A percentile compares a stretch with the other conserved stretches of the same genome.
phyloP scores from a whole-genome alignment of 305 asterid genomes.

The Solanum aculeatissimum region DNA sequence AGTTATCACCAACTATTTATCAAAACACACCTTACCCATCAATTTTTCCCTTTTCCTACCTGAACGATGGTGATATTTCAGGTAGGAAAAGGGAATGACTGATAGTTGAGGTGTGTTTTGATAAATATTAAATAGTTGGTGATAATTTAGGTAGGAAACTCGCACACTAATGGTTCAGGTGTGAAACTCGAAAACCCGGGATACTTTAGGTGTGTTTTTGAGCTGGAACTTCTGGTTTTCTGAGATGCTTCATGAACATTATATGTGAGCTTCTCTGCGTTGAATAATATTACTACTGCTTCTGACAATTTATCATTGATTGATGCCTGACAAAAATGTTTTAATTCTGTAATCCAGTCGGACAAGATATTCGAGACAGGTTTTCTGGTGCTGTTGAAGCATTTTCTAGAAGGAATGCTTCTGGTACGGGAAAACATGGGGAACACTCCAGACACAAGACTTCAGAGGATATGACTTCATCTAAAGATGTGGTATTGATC shows the following conservation, averaged over 20 bases:
- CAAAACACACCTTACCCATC: neutral
- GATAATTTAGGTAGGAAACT: neutral
- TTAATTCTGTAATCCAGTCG: conserved; percentile 28
- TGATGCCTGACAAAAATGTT: conserved; percentile 1
- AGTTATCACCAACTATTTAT: neutral
- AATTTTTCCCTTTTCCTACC: neutral
- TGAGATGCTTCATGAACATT: neutral
- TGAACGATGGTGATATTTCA: neutral
- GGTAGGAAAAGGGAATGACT: neutral
- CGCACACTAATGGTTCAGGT: neutral
- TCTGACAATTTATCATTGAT: neutral
- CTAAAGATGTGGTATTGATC: conserved; percentile 74
- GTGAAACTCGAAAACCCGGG: neutral
- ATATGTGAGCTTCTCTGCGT: neutral
- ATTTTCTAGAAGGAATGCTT: conserved; percentile 63
- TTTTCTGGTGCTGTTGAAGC: conserved; percentile 92
- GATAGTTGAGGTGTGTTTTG: neutral
- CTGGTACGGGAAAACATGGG: conserved; percentile 57
- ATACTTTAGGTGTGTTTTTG: neutral
- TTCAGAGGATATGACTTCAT: conserved; percentile 64
- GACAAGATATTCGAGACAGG: conserved; percentile 72
- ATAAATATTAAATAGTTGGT: neutral
- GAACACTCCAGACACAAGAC: conserved; percentile 55
- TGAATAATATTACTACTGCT: neutral
- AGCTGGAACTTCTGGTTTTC: neutral